Evolutionary conservation across 129 eudicot genomes (phyloP).

Genomic region (Flaveria sonorensis): DNA sequence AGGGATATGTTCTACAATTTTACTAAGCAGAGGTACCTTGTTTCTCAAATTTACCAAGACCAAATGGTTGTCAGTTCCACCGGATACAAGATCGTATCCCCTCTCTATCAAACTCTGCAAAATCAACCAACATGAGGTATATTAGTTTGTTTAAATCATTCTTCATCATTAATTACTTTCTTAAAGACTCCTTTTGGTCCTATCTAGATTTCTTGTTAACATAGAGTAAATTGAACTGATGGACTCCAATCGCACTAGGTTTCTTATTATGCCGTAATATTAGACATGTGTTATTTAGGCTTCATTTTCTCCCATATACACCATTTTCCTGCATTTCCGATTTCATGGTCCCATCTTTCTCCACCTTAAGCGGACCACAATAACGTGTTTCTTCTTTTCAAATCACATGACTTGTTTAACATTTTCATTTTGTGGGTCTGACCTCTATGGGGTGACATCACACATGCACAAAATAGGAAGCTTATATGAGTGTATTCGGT

Average conservation of each 20-base stretch:
- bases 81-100: slow-evolving; percentile 97
- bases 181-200: neutral
- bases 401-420: neutral
- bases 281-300: too few species aligned
- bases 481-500: neutral
- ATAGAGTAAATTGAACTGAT: too few species aligned
- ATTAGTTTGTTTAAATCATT: neutral
- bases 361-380: neutral
- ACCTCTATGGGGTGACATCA: slow-evolving; percentile 31
- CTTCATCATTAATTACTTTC: neutral
- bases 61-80: slow-evolving; percentile 97
- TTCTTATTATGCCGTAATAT: too few species aligned
- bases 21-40: slow-evolving; percentile 49
- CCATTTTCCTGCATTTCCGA: neutral
- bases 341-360: neutral
- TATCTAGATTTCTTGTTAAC: slow-evolving; percentile 8
- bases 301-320: neutral
- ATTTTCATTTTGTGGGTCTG: neutral
- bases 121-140: slow-evolving; percentile 6
- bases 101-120: slow-evolving; percentile 67
- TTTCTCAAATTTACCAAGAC: slow-evolving; percentile 88
- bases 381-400: neutral
- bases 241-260: too few species aligned
- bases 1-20: too few species aligned
- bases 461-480: slow-evolving; percentile 37